A percentile compares a stretch with the other conserved stretches of the same genome.
Evolutionary conservation across 257 asterid species (phyloP).

Genomic region (Lavandula angustifolia): DNA sequence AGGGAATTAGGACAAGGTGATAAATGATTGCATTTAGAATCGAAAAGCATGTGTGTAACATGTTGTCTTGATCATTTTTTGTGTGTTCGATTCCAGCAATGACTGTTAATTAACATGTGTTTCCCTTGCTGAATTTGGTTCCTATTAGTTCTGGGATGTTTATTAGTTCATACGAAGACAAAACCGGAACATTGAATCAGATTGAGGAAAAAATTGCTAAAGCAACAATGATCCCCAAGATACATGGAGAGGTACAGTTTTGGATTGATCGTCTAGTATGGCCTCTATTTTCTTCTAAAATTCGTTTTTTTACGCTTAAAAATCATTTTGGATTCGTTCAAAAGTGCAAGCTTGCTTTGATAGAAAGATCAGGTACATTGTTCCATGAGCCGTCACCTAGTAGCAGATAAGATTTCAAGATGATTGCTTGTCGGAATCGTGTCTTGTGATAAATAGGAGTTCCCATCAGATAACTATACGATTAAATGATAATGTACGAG

Average conservation of each 20-base stretch:
- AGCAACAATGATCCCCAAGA: constrained; percentile 71
- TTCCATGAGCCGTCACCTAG: constrained; percentile 19
- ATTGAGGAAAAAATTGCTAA: constrained; percentile 83
- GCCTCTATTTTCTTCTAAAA: constrained; percentile 3
- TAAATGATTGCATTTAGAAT: constrained; percentile 26
- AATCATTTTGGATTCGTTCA: constrained; percentile 3
- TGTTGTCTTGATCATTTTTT: neutral
- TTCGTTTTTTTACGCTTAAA: constrained; percentile 8
- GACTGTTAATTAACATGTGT: neutral
- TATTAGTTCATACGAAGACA: constrained; percentile 79
- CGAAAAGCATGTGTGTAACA: constrained; percentile 20
- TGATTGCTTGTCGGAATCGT: constrained; percentile 11
- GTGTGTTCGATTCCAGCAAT: constrained; percentile 4
- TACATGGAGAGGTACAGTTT: constrained; percentile 75
- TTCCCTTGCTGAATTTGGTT: constrained; percentile 20
- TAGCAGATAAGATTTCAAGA: neutral
- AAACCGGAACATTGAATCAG: constrained; percentile 62
- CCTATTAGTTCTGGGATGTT: constrained; percentile 78
- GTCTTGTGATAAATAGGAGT: neutral
- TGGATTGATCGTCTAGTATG: constrained; percentile 1
- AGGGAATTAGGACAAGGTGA: constrained; percentile 96
- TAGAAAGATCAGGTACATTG: neutral
- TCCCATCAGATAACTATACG: constrained; percentile 13
- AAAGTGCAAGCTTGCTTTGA: constrained; percentile 5
- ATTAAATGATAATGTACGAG: too few relatives aligned